A percentile compares a stretch with the other conserved stretches of the same genome.
phyloP scores from a whole-genome alignment of 306 rosid species.

The Medicago truncatula region MtrunA17r5.0-ANR NC_053043.1:6678001-6678500 shows the following conservation, averaged over 20 bases:
- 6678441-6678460: slow-evolving; percentile 34
- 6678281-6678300: slow-evolving; percentile 53
- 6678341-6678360: slow-evolving; percentile 73
- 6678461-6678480: slow-evolving; percentile 25
- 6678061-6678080: slow-evolving; percentile 40
- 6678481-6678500: not conserved
- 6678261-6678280: slow-evolving; percentile 57
- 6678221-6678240: slow-evolving; percentile 49
- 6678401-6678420: slow-evolving; percentile 67
- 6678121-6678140: slow-evolving; percentile 41
- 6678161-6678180: not conserved
- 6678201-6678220: slow-evolving; percentile 58
- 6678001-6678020: slow-evolving; percentile 84
- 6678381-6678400: slow-evolving; percentile 56
- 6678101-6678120: slow-evolving; percentile 56
- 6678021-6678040: slow-evolving; percentile 70
- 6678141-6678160: slow-evolving; percentile 42
- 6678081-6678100: slow-evolving; percentile 52
- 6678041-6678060: slow-evolving; percentile 8
- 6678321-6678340: slow-evolving; percentile 70
- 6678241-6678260: slow-evolving; percentile 51
- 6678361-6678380: slow-evolving; percentile 54
- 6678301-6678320: slow-evolving; percentile 50
- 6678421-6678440: slow-evolving; percentile 69
- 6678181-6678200: slow-evolving; percentile 26